Base-by-base conservation (phyloP, 495 filamentous ascomycete genomes). In the Poronia punctata region DNA sequence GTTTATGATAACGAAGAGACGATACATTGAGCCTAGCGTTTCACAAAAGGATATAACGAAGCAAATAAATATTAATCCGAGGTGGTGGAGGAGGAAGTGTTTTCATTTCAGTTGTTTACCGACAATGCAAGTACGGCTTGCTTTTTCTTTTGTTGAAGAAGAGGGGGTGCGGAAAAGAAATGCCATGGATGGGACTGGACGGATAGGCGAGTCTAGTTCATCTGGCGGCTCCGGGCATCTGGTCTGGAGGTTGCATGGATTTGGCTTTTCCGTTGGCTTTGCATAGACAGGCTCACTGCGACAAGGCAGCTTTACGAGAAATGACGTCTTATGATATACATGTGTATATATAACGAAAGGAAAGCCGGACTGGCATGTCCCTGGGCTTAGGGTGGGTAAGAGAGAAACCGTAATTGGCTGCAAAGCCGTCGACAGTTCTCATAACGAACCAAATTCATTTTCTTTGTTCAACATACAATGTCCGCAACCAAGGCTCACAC, bases 51-150 rank as follows among this genome's bases (percentile, higher is more conserved):
- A 35, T 24, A 3, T 35, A 38, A 37, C 29, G n/a, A 44, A 45
- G 33, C 45, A 45, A 47, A 26, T 48, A 49, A 40, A 15, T 40
- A 45, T 49, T 50, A 56, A 53, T 50, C 15, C 8, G 7, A 27
- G 24, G 36, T 40, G 30, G 36, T 31, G 29, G 37, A 32, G 2
- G 4, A 12, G 30, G 36, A 22, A 17, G 12, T 28, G 37, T 10
- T 27, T 2, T 7, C 21, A 5, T 46, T 39, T 43, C 21, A 18
- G 21, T 5, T 27, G 7, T 12, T 46, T 46, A 29, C 35, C 35
- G 35, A 29, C 18, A 31, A 35, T 46, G 17, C 17, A 31, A 10
- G 25, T 17, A 40, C n/a, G 28, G 29, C 36, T 46, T 24, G 35
- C 43, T 46, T 40, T 14, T 27, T 18, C 15, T 12, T 28, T 27